phyloP scores from a whole-genome alignment of 2,329 filamentous ascomycete species.

The Bipolaris gigantea region DNA sequence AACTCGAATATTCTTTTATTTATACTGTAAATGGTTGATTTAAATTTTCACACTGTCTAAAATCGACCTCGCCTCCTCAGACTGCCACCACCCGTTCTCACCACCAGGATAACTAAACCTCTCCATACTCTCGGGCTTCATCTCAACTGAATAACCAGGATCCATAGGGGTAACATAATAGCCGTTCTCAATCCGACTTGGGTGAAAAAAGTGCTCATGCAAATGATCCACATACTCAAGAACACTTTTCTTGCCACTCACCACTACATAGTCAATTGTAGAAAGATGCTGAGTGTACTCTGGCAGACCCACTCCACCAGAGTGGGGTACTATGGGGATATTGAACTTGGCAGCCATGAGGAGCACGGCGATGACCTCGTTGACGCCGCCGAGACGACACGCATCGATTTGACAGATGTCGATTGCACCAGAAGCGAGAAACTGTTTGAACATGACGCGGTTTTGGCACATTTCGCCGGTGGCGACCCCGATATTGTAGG shows the following conservation, averaged over 20 bases:
- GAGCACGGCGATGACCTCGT: conserved; percentile 88
- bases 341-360: conserved; percentile 79
- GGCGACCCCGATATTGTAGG: conserved; percentile 77
- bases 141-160: conserved; percentile 89
- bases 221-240: conserved; percentile 92
- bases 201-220: conserved; percentile 90
- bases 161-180: conserved; percentile 85
- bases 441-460: conserved; percentile 90
- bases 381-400: conserved; percentile 85
- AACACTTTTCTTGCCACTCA: conserved; percentile 77
- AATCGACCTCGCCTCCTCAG: conserved; percentile 75
- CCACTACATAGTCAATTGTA: conserved; percentile 90
- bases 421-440: conserved; percentile 76
- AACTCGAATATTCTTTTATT: no score
- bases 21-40: no score
- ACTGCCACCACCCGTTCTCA: conserved; percentile 82
- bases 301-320: conserved; percentile 83
- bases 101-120: conserved; percentile 74
- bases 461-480: conserved; percentile 97
- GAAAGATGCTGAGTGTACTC: conserved; percentile 93
- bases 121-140: conserved; percentile 88
- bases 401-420: conserved; percentile 90
- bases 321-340: conserved; percentile 85
- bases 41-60: conserved; percentile 60
- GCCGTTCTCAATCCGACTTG: conserved; percentile 76